Percentiles rank a stretch among this genome's conserved stretches.
Evolutionary conservation across 331 rosid genomes (phyloP).

Genomic region (Telfairia occidentalis): DNA sequence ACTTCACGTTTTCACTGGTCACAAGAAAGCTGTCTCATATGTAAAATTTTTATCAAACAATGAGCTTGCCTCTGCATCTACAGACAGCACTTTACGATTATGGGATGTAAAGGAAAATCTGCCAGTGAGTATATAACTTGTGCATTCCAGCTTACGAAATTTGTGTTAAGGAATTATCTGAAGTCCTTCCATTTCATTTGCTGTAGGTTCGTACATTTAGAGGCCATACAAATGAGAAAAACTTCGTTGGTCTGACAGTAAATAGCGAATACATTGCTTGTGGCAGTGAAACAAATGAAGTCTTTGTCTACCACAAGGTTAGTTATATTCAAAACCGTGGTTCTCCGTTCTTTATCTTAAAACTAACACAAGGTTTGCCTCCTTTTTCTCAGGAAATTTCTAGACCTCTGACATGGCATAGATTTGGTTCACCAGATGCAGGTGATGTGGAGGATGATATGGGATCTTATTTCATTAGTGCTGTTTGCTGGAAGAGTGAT

Average conservation of each 20-base stretch:
- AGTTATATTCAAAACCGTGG: constrained; percentile 10
- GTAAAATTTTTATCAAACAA: constrained; percentile 79
- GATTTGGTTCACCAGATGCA: constrained; percentile 62
- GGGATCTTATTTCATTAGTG: constrained; percentile 82
- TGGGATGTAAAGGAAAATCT: constrained; percentile 86
- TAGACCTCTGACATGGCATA: constrained; percentile 74
- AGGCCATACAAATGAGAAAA: constrained; percentile 94
- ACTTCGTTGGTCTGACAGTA: constrained; percentile 89
- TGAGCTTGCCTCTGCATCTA: constrained; percentile 95
- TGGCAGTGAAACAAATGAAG: constrained; percentile 96
- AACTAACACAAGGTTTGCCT: constrained; percentile 14
- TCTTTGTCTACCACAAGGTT: constrained; percentile 91
- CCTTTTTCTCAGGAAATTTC: constrained; percentile 60
- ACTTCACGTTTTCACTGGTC: constrained; percentile 82
- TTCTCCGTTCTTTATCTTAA: background rate
- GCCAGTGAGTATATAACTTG: constrained; percentile 42
- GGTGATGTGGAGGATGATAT: constrained; percentile 75
- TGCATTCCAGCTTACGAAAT: background rate
- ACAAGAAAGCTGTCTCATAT: constrained; percentile 83
- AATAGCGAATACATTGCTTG: constrained; percentile 81
- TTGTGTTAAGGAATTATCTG: background rate
- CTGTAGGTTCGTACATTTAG: constrained; percentile 71
- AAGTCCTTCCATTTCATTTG: background rate
- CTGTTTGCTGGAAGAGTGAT: constrained; percentile 98
- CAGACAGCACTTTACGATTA: constrained; percentile 77